These are phyloP conservation scores for Hygrophoropsis aurantiaca DNA, from an alignment of 768 basidiomycete species.

Conservation along the genomic window DNA sequence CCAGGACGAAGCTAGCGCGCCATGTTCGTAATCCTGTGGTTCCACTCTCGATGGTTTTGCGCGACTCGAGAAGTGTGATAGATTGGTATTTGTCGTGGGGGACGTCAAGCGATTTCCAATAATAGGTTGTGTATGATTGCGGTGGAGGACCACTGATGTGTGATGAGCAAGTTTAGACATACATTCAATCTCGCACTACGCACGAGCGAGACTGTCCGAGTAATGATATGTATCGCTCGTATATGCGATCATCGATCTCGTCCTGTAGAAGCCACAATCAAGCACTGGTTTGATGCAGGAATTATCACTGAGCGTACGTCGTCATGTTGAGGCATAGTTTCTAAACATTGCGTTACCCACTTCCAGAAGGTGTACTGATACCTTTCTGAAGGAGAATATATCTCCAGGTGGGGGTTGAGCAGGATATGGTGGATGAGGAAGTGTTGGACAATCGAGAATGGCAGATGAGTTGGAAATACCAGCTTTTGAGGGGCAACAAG, in stretches of 20 bases:
- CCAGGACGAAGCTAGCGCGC: slow-evolving; percentile 68
- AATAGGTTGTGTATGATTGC: slow-evolving; percentile 64
- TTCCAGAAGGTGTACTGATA: slow-evolving; percentile 77
- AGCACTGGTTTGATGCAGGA: not conserved
- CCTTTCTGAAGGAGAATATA: slow-evolving; percentile 60
- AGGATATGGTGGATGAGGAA: slow-evolving; percentile 57
- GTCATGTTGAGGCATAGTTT: slow-evolving; percentile 35
- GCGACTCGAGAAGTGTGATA: slow-evolving; percentile 70
- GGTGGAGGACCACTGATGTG: slow-evolving; percentile 20
- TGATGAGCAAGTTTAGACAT: not conserved
- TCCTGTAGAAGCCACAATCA: slow-evolving; percentile 38
- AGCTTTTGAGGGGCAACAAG: slow-evolving; percentile 46
- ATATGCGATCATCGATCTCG: slow-evolving; percentile 67
- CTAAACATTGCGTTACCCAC: slow-evolving; percentile 58
- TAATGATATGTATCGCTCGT: slow-evolving; percentile 57
- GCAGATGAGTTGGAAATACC: slow-evolving; percentile 37
- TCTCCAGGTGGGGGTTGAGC: slow-evolving; percentile 48
- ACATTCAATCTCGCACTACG: slow-evolving; percentile 9
- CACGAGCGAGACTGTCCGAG: slow-evolving; percentile 37
- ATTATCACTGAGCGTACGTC: slow-evolving; percentile 41
- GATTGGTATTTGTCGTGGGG: slow-evolving; percentile 31
- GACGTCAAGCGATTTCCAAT: slow-evolving; percentile 42
- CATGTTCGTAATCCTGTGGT: slow-evolving; percentile 83
- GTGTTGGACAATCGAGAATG: slow-evolving; percentile 44
- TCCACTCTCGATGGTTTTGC: slow-evolving; percentile 69